These are phyloP conservation scores for Lodderomyces jiufengensis DNA, from an alignment of 1,139 yeast genomes.

Conservation along the genomic window DNA sequence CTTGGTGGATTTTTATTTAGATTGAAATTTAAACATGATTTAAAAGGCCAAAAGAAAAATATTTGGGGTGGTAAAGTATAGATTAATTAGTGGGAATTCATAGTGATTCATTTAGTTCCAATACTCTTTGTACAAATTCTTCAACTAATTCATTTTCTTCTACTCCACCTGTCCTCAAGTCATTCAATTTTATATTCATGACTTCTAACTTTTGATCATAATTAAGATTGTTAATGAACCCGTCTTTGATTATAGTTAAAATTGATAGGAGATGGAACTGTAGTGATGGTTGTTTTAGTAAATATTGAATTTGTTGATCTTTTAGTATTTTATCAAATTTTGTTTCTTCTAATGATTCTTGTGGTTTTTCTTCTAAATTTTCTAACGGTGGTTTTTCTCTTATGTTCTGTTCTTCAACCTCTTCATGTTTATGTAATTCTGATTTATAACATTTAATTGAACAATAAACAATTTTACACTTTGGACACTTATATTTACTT, in stretches of 20 bases:
- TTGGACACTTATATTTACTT: conserved; percentile 63
- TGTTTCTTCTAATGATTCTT: not conserved
- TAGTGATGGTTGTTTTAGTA: conserved; percentile 47
- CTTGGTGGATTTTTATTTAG: conserved; percentile 48
- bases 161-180: conserved; percentile 57
- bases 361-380: not conserved
- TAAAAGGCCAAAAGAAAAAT: conserved; percentile 26
- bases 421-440: conserved; percentile 30
- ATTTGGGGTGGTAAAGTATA: conserved; percentile 20
- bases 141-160: conserved; percentile 66
- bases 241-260: conserved; percentile 38
- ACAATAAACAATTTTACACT: conserved; percentile 46
- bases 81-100: not conserved
- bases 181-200: conserved; percentile 57
- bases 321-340: conserved; percentile 17
- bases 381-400: too few species aligned
- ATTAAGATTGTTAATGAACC: conserved; percentile 22
- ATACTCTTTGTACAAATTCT: conserved; percentile 43
- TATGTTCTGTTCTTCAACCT: not conserved
- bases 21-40: conserved; percentile 19
- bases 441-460: conserved; percentile 57
- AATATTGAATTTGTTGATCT: conserved; percentile 38
- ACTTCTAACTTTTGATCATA: conserved; percentile 55
- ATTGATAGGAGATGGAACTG: conserved; percentile 52
- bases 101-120: conserved; percentile 11